These are phyloP conservation scores for Argentina anserina DNA, from an alignment of 306 rosid species.

Conservation along the genomic window DNA sequence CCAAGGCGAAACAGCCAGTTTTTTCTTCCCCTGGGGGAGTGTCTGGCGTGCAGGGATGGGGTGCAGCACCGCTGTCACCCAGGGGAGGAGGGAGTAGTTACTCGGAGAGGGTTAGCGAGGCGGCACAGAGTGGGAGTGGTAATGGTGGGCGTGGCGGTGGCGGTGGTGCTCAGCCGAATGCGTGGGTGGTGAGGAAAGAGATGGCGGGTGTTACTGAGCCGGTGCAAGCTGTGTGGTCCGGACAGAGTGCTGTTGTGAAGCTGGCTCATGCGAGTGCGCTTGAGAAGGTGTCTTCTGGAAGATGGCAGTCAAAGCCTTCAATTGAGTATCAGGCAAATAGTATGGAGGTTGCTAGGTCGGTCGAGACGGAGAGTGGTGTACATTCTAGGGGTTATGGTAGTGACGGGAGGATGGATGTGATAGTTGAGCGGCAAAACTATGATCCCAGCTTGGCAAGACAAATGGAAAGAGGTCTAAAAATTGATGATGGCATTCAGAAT, in stretches of 20 bases:
- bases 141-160: conserved; percentile 43
- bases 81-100: conserved; percentile 41
- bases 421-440: conserved; percentile 43
- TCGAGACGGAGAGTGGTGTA: conserved; percentile 42
- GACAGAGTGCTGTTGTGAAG: conserved; percentile 70
- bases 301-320: conserved; percentile 79
- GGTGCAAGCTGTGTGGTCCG: conserved; percentile 55
- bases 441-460: conserved; percentile 56
- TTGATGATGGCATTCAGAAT: conserved; percentile 44
- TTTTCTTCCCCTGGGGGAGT: conserved; percentile 48
- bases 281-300: conserved; percentile 90
- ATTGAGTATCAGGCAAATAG: conserved; percentile 50
- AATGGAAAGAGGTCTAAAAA: conserved; percentile 45
- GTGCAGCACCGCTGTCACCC: conserved; percentile 44
- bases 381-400: conserved; percentile 34
- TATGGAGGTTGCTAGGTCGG: conserved; percentile 44
- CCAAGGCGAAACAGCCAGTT: conserved; percentile 53
- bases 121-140: conserved; percentile 36
- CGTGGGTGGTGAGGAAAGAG: conserved; percentile 83
- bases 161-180: conserved; percentile 52
- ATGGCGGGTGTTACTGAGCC: conserved; percentile 48
- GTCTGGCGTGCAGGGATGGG: conserved; percentile 44
- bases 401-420: conserved; percentile 36
- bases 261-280: conserved; percentile 88
- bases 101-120: conserved; percentile 55